phyloP scores from a whole-genome alignment of 1,284 basidiomycete genomes.

The Pseudozyma thailandica region DNA sequence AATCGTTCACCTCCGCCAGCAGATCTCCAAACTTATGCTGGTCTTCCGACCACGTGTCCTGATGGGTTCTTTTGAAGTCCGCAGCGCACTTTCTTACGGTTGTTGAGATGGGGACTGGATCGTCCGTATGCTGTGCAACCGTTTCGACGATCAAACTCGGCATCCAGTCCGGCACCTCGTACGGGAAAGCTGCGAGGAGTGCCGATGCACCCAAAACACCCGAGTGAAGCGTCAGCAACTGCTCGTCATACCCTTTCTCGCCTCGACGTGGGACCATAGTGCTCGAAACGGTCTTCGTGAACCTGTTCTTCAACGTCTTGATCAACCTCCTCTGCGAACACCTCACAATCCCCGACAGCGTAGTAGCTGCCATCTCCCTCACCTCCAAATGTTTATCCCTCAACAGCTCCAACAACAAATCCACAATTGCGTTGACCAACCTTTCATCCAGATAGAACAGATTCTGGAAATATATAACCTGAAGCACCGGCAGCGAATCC shows the following conservation, averaged over 20 bases:
- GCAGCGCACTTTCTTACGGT: constrained; percentile 88
- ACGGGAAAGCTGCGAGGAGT: constrained; percentile 82
- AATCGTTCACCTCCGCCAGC: constrained; percentile 62
- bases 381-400: constrained; percentile 64
- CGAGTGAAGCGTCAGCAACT: constrained; percentile 82
- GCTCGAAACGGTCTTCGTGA: constrained; percentile 65
- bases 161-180: constrained; percentile 84
- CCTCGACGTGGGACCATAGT: constrained; percentile 71
- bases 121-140: constrained; percentile 82
- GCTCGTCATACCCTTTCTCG: constrained; percentile 77
- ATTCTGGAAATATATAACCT: constrained; percentile 67
- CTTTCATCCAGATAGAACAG: constrained; percentile 57
- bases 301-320: constrained; percentile 73
- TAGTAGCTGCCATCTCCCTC: constrained; percentile 69
- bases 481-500: constrained; percentile 61
- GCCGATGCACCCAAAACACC: constrained; percentile 87
- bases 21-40: constrained; percentile 83
- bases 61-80: constrained; percentile 78
- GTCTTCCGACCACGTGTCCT: constrained; percentile 89
- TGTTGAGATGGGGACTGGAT: constrained; percentile 89
- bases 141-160: constrained; percentile 77
- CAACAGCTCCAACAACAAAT: constrained; percentile 58
- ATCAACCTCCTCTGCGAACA: constrained; percentile 92
- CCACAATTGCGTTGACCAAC: constrained; percentile 51
- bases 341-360: constrained; percentile 87